These are phyloP conservation scores for Saksenaea vasiformis DNA, from an alignment of 371 early-diverging fungal genomes.

Conservation along the genomic window DNA sequence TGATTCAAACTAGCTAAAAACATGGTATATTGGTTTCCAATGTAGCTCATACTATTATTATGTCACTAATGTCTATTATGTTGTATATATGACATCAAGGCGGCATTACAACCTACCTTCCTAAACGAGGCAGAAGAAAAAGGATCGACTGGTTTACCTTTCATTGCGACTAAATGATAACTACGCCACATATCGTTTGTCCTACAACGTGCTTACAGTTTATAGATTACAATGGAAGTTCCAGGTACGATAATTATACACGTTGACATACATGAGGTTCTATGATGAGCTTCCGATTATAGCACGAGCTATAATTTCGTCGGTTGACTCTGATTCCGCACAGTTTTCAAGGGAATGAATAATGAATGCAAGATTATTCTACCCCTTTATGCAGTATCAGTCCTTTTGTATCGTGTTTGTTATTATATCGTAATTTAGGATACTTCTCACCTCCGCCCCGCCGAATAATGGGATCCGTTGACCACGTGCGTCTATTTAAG, in stretches of 20 bases:
- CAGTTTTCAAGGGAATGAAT: background rate
- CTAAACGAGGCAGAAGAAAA: too few species aligned
- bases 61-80: too few species aligned
- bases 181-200: background rate
- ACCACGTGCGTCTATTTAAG: background rate
- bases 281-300: background rate
- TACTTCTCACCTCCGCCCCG: background rate
- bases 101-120: too few species aligned
- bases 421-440: background rate
- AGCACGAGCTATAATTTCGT: background rate
- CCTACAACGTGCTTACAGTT: background rate
- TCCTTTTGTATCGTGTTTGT: background rate
- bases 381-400: background rate
- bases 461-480: background rate
- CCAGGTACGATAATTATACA: background rate
- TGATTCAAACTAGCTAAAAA: too few species aligned
- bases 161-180: background rate
- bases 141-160: too few species aligned
- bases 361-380: background rate
- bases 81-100: too few species aligned
- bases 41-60: too few species aligned
- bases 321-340: background rate
- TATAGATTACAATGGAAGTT: too few species aligned
- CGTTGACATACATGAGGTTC: background rate
- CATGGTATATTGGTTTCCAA: too few species aligned